These are phyloP conservation scores for Tremellales sp. DNA, from an alignment of 1,284 basidiomycete species.

Conservation along the genomic window DNA sequence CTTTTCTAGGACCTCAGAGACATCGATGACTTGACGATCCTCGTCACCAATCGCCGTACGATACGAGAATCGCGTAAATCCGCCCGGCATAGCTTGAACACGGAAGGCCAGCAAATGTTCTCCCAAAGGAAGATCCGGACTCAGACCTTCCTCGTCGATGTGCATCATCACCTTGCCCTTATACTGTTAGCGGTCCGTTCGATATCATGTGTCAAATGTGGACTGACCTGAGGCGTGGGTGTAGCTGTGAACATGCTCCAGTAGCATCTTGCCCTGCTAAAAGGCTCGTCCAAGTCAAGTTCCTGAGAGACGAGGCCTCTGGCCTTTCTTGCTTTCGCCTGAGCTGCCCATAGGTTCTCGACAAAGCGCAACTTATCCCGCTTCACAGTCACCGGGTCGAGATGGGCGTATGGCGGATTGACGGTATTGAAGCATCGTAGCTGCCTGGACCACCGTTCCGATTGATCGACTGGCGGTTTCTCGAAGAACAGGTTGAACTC, in stretches of 20 bases:
- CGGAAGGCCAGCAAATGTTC: slow-evolving; percentile 59
- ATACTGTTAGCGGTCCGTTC: neutral
- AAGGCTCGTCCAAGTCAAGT: neutral
- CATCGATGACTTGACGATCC: slow-evolving; percentile 66
- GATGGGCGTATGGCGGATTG: slow-evolving; percentile 62
- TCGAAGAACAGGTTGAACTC: slow-evolving; percentile 83
- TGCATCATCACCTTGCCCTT: slow-evolving; percentile 84
- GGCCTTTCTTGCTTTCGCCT: slow-evolving; percentile 63
- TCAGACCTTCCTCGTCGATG: slow-evolving; percentile 62
- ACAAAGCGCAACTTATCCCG: slow-evolving; percentile 75
- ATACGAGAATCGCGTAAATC: slow-evolving; percentile 58
- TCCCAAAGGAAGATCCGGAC: slow-evolving; percentile 64
- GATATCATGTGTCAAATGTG: neutral
- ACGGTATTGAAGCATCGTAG: slow-evolving; percentile 71
- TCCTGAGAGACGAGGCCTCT: neutral
- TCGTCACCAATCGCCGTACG: slow-evolving; percentile 56
- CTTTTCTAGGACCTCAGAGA: slow-evolving; percentile 62
- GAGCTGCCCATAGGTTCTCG: slow-evolving; percentile 77
- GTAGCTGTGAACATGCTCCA: slow-evolving; percentile 25
- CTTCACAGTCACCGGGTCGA: slow-evolving; percentile 62
- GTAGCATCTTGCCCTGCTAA: slow-evolving; percentile 49
- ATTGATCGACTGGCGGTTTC: slow-evolving; percentile 70
- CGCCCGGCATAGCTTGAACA: slow-evolving; percentile 74
- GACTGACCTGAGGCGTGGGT: slow-evolving; percentile 1
- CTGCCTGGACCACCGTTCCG: slow-evolving; percentile 75